Evolutionary conservation across 106 monocot genomes (phyloP), one percentile per base, ranked within the genome.

Genomic region (Dendrobium chrysotoxum): DNA sequence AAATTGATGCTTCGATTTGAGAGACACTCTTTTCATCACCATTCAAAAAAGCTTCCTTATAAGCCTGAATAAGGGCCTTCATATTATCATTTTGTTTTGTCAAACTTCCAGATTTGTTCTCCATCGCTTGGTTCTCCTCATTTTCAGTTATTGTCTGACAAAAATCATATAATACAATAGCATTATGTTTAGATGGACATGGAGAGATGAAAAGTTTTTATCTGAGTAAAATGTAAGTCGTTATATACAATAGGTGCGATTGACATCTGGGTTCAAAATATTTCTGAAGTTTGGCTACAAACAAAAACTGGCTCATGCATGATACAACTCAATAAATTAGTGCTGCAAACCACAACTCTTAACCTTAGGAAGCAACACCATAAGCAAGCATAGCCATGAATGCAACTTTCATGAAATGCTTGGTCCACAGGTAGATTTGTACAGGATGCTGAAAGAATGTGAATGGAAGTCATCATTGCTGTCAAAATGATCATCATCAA

Each of bases 41-140:
- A 85, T 79, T 84, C 26, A 91, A 26, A 73, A 93, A 50, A 77
- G 95, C 98, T 16, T 86, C 87, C 86, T 87, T 99, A 90, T 99
- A 99, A 81, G 88, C 54, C 75, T 87, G 75, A 58, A 91, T 84
- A 70, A 99, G 92, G 57, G 50, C 53, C 55, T 85, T 91, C 87
- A 99, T 86, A 77, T 74, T 20, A 76, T 80, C 75, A 46, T 91
- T 79, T 75, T 68, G 41, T 79, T 83, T 82, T 40, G 30, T n/a
- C 23, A 82, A 75, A 41, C 26, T 80, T 72, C 80, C 77, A 40
- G 64, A 55, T 28, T 75, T 80, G 44, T 54, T 79, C 55, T 46
- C 84, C 12, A 15, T 11, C 1, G 35, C 40, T 77, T 82, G 68
- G 74, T 78, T 67, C 40, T 80, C 86, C 42, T 90, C 82, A 80